A percentile compares a stretch with the other conserved stretches of the same genome.
phyloP scores from a whole-genome alignment of 225 moss, liverwort and hornwort species.

The Lunularia cruciata region DNA sequence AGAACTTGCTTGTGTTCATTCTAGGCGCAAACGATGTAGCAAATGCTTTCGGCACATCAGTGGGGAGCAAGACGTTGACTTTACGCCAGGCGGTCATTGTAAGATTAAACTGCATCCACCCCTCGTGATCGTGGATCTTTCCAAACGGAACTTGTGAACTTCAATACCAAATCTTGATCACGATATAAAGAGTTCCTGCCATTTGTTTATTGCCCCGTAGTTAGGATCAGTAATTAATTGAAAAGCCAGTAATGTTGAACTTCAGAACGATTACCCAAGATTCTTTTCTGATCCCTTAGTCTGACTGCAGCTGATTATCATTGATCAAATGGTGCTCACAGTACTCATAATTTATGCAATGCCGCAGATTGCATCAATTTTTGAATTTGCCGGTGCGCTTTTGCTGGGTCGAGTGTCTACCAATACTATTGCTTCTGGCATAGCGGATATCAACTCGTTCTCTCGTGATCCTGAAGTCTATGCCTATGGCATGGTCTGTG shows the following conservation, averaged over 20 bases:
- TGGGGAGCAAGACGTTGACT: conserved; percentile 39
- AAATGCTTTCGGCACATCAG: conserved; percentile 41
- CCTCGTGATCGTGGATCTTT: too few species aligned
- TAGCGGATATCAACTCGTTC: conserved; percentile 61
- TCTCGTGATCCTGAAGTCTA: conserved; percentile 58
- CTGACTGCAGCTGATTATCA: too few species aligned
- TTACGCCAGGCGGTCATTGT: conserved; percentile 40
- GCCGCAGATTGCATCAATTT: conserved; percentile 59
- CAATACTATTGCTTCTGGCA: conserved; percentile 61
- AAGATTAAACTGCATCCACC: too few species aligned
- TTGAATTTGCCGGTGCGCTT: conserved; percentile 64
- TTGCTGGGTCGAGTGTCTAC: conserved; percentile 70
- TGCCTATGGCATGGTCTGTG: conserved; percentile 79
- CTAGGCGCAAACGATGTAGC: conserved; percentile 63
- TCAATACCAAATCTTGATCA: too few species aligned
- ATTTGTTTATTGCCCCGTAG: neutral
- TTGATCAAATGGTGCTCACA: too few species aligned
- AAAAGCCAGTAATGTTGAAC: neutral
- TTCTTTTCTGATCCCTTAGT: too few species aligned
- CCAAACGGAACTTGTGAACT: too few species aligned
- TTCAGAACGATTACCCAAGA: neutral
- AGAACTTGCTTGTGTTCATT: neutral
- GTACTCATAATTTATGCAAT: too few species aligned
- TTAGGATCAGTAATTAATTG: neutral
- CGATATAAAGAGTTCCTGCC: neutral